Conservation (phyloP, 805 yeast genomes). For the Candida odintsovae region DNA sequence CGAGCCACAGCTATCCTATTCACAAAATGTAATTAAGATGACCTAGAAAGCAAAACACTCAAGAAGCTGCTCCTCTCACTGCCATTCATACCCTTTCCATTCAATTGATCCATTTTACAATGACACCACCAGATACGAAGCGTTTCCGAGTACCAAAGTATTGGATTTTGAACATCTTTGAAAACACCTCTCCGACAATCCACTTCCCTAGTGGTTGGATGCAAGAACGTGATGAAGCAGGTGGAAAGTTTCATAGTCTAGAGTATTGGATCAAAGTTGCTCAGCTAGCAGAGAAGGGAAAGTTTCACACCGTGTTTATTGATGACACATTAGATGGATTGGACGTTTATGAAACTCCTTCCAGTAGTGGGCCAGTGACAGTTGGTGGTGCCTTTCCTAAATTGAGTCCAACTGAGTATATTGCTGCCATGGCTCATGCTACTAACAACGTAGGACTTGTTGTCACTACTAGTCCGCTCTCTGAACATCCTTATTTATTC, state of each 20-base stretch:
- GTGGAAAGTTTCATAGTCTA: too few species aligned
- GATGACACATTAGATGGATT: slow-evolving; percentile 35
- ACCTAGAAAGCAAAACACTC: too few species aligned
- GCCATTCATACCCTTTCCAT: too few species aligned
- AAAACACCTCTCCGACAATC: slow-evolving; percentile 2
- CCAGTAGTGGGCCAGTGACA: too few species aligned
- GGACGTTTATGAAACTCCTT: slow-evolving; percentile 30
- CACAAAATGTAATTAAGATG: too few species aligned
- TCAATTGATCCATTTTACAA: slow-evolving; percentile 30
- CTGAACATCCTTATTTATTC: slow-evolving; percentile 34
- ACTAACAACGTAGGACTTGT: slow-evolving; percentile 31
- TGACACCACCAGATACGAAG: not conserved
- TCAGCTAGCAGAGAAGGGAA: slow-evolving; percentile 29
- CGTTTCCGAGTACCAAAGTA: not conserved
- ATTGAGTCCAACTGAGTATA: slow-evolving; percentile 31
- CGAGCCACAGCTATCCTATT: too few species aligned
- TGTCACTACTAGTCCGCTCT: too few species aligned
- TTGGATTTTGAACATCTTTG: slow-evolving; percentile 4
- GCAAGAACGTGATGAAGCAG: slow-evolving; percentile 32
- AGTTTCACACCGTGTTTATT: slow-evolving; percentile 31
- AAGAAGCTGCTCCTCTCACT: too few species aligned
- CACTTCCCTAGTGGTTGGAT: slow-evolving; percentile 24
- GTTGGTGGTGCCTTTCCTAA: slow-evolving; percentile 30
- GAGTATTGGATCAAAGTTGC: slow-evolving; percentile 34
- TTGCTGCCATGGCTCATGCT: slow-evolving; percentile 36